Base-by-base conservation (phyloP, 805 yeast species). In the Candida ulmi region DNA sequence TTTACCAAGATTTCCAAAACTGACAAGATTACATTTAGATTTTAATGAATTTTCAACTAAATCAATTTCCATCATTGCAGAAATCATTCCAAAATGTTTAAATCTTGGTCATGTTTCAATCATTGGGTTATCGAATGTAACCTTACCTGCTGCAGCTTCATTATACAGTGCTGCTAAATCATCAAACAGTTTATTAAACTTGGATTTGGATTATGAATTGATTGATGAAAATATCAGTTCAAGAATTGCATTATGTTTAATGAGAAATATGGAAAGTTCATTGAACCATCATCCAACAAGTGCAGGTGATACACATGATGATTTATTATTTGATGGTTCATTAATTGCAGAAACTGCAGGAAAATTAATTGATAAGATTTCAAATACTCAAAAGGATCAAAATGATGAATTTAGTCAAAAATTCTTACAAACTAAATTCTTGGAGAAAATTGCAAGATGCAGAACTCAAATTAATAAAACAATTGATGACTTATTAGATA, bases 231-330 rank as follows among this genome's bases (percentile, higher is more conserved):
- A 71, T 36, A 71, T 82, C 46, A 78, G 76, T 51, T 84, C 88
- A 31, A 74, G 80, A 51, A 74, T 88, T 42, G 93, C 95, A 1
- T 70, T 85, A 33, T 80, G 83, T 50, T 75, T 93, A 35, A 80
- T 90, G 81, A 74, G 83, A 51, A 90, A 90, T 58, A 81, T 88
- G 82, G 88, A 83, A 50, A 60, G 65, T 29, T 67, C 72, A n/a
- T 61, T 81, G 39, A 62, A 63, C 32, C 48, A 61, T 11, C 54
- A 61, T 11, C 54, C 53, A 25, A 60, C 57, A 23, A 41, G 47
- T 12, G 9, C 24, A 11, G 17, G 9, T 12, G 69, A 60, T 17
- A 42, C 63, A 4, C 48, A 65, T 30, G 84, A 73, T 55, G 91
- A 84, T 46, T 65, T 84, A 36, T 70, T 84, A 58, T 82, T 80